Evolutionary conservation across 1,284 basidiomycete genomes (phyloP).

Genomic region (Cutaneotrichosporon daszewskae): DNA sequence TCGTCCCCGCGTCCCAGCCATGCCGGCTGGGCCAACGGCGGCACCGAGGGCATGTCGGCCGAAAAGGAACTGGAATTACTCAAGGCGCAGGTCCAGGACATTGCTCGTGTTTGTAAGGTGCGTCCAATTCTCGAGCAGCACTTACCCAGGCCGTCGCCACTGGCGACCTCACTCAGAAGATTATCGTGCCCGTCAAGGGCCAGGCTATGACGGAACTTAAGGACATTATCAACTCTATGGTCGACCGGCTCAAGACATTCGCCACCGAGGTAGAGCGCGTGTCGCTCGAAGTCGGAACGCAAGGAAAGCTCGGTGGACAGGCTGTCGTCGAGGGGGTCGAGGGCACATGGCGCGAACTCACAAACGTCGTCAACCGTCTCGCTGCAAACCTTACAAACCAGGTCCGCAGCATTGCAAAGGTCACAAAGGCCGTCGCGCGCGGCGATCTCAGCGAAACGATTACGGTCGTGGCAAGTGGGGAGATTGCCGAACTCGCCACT

Average conservation of each 20-base stretch:
- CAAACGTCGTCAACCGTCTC: constrained; percentile 81
- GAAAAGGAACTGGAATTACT: constrained; percentile 69
- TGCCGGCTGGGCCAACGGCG: constrained; percentile 21
- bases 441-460: constrained; percentile 96
- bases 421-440: constrained; percentile 95
- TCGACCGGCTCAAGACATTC: constrained; percentile 54
- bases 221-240: constrained; percentile 97
- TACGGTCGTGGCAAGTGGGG: constrained; percentile 91
- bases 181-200: constrained; percentile 91
- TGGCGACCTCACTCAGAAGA: constrained; percentile 91
- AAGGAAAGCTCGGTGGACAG: constrained; percentile 88
- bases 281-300: constrained; percentile 85
- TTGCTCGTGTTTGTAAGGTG: constrained; percentile 80
- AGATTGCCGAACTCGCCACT: constrained; percentile 94
- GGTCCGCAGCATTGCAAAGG: constrained; percentile 87
- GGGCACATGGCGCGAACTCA: constrained; percentile 88
- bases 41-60: constrained; percentile 40
- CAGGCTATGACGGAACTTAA: constrained; percentile 96
- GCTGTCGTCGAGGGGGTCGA: constrained; percentile 88
- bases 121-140: constrained; percentile 4
- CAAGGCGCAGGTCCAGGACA: constrained; percentile 85
- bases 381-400: constrained; percentile 93
- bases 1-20: constrained; percentile 22
- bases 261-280: constrained; percentile 52
- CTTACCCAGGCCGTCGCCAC: constrained; percentile 69